These are phyloP conservation scores for Pistacia integerrima DNA, from an alignment of 345 rosid genomes.

Conservation along the genomic window DNA sequence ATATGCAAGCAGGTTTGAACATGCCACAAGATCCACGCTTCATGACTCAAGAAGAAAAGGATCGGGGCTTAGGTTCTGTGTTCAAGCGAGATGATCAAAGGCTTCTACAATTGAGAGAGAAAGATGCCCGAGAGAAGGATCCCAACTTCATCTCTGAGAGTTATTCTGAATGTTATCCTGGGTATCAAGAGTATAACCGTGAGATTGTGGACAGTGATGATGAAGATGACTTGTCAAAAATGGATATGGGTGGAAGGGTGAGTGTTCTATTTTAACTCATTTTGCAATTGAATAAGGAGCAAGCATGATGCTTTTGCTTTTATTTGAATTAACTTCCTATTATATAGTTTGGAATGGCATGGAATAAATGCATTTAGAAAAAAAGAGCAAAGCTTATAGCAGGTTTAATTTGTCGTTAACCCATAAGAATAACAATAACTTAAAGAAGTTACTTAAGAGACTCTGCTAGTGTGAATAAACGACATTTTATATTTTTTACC, in stretches of 20 bases:
- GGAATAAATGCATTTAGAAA: neutral
- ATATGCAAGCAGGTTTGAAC: slow-evolving; percentile 48
- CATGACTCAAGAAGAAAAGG: slow-evolving; percentile 99
- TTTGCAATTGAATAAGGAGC: neutral
- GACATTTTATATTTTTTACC: neutral
- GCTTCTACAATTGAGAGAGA: slow-evolving; percentile 91
- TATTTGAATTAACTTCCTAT: slow-evolving; percentile 5
- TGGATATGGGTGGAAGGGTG: slow-evolving; percentile 99
- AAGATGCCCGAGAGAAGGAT: slow-evolving; percentile 91
- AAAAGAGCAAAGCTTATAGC: neutral
- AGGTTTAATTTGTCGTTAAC: neutral
- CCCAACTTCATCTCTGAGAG: slow-evolving; percentile 93
- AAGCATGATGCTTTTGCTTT: neutral
- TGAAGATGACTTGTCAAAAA: slow-evolving; percentile 89
- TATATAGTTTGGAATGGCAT: neutral
- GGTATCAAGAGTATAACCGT: slow-evolving; percentile 94
- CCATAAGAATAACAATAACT: neutral
- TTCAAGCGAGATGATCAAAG: slow-evolving; percentile 97
- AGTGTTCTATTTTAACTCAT: slow-evolving; percentile 18
- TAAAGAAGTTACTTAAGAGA: neutral
- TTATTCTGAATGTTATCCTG: slow-evolving; percentile 99
- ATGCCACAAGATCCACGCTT: slow-evolving; percentile 69
- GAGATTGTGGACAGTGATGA: slow-evolving; percentile 93
- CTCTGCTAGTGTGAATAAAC: slow-evolving; percentile 4
- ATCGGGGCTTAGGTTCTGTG: slow-evolving; percentile 95